phyloP scores from a whole-genome alignment of 2,329 filamentous ascomycete genomes.

The Gaeumannomyces sp. region DNA sequence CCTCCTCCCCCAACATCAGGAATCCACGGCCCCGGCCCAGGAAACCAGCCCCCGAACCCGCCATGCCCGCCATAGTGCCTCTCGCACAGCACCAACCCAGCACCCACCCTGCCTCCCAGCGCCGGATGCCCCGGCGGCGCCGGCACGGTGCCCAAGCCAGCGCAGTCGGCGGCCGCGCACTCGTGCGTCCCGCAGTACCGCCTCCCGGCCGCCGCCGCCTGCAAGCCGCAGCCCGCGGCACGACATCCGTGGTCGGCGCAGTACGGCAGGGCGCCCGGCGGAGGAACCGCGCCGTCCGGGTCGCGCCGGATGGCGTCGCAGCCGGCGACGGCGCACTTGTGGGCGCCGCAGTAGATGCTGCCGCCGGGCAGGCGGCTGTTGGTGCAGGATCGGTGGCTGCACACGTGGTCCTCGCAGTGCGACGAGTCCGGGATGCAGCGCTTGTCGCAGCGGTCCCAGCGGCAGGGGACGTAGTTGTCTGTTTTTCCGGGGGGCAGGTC shows the following conservation, averaged over 20 bases:
- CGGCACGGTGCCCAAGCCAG: slow-evolving; percentile 10
- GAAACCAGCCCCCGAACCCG: too few species aligned
- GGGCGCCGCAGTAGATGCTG: slow-evolving; percentile 7
- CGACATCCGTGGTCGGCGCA: slow-evolving; percentile 6
- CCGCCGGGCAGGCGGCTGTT: slow-evolving; percentile 10
- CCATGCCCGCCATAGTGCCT: too few species aligned
- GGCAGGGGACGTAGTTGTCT: slow-evolving; percentile 14
- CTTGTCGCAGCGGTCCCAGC: slow-evolving; percentile 10
- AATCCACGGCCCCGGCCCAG: not conserved
- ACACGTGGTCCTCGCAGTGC: slow-evolving; percentile 14
- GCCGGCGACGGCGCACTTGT: slow-evolving; percentile 5
- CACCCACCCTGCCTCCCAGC: not conserved
- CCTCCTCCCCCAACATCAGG: not conserved
- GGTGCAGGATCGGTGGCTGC: slow-evolving; percentile 12
- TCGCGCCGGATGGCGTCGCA: slow-evolving; percentile 4
- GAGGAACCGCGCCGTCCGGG: slow-evolving; percentile 1
- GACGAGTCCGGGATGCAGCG: slow-evolving; percentile 6
- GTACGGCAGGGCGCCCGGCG: slow-evolving; percentile 1
- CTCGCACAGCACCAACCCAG: too few species aligned
- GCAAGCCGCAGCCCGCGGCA: not conserved
- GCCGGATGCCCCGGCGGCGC: slow-evolving; percentile 6
- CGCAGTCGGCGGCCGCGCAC: slow-evolving; percentile 18
- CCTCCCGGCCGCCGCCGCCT: not conserved
- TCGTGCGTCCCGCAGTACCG: slow-evolving; percentile 20
- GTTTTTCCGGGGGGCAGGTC: slow-evolving; percentile 9